phyloP scores from a whole-genome alignment of 202 grass and related monocot genomes.

The Schoenoplectus tabernaemontani region DNA sequence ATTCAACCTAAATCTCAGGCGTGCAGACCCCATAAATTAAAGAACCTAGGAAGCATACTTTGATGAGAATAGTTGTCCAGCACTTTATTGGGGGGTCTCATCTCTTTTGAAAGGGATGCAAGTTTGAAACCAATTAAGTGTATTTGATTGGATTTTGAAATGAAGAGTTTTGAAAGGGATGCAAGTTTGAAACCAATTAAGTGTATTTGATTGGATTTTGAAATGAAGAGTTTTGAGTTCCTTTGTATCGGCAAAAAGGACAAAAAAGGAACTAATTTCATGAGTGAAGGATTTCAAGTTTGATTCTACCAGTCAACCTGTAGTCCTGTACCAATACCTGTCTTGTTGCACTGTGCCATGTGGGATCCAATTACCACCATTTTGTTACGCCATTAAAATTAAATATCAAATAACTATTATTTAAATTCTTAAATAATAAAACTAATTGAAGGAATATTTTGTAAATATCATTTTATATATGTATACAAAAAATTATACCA shows the following conservation, averaged over 20 bases:
- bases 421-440: too few relatives aligned
- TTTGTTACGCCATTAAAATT: too few relatives aligned
- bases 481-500: too few relatives aligned
- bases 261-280: neutral
- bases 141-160: neutral
- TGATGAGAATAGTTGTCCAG: neutral
- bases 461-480: too few relatives aligned
- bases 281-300: neutral
- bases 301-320: neutral
- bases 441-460: too few relatives aligned
- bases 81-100: neutral
- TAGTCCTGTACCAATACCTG: neutral
- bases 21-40: neutral
- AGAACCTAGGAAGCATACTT: neutral
- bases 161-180: neutral
- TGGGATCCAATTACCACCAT: too few relatives aligned
- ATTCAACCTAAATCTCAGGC: neutral
- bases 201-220: neutral
- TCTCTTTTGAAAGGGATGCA: neutral
- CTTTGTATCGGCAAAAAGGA: neutral
- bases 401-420: too few relatives aligned
- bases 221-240: neutral
- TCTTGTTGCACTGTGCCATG: neutral
- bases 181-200: neutral
- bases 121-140: neutral